A percentile compares a stretch with the other conserved stretches of the same genome.
Conservation (phyloP, 345 rosid genomes). For the Boechera retrofracta region DNA sequence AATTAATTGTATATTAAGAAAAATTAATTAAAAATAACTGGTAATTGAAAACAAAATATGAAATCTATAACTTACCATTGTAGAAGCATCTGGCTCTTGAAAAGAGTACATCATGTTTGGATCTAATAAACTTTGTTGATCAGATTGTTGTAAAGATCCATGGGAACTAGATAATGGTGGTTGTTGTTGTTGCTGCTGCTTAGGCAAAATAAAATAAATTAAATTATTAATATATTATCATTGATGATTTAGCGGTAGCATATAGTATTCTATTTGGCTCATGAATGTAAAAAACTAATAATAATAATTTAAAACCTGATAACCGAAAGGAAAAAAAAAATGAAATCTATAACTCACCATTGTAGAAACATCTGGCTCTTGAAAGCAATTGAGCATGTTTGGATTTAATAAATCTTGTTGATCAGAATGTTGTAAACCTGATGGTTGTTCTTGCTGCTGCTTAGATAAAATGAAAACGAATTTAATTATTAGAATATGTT, state of each 20-base stretch:
- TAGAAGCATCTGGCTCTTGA: background rate
- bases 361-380: background rate
- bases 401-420: background rate
- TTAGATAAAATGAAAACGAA: background rate
- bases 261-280: background rate
- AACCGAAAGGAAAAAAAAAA: background rate
- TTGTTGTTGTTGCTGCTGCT: background rate
- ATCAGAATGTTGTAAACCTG: background rate
- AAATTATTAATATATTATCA: background rate
- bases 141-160: background rate
- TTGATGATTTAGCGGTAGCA: background rate
- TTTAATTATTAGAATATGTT: background rate
- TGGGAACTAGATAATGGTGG: background rate
- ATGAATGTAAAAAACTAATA: background rate
- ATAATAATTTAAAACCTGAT: background rate
- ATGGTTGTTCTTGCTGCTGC: background rate
- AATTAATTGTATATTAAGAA: background rate
- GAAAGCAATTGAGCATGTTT: background rate
- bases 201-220: background rate
- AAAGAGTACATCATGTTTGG: background rate
- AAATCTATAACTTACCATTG: conserved; percentile 5
- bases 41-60: background rate
- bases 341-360: background rate
- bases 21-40: background rate
- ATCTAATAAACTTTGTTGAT: background rate